A percentile compares a stretch with the other conserved stretches of the same genome.
These are phyloP conservation scores for Orychophragmus violaceus DNA, from an alignment of 345 rosid species.

Conservation along the genomic window DNA sequence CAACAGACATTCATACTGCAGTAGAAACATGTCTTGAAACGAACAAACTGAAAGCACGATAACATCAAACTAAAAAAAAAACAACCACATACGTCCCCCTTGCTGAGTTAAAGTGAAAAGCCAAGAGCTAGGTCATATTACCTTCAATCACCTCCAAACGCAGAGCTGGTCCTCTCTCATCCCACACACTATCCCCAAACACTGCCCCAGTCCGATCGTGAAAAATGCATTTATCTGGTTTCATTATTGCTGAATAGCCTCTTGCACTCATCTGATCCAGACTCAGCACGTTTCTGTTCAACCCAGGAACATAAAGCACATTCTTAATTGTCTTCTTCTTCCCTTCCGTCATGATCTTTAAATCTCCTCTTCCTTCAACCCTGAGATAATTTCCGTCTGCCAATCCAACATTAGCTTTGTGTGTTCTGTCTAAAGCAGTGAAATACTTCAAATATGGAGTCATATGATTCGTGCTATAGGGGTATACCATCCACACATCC, in stretches of 20 bases:
- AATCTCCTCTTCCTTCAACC: neutral
- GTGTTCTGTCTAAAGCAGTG: neutral
- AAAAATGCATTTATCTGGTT: neutral
- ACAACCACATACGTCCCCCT: neutral
- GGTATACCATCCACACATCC: neutral
- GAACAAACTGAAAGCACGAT: neutral
- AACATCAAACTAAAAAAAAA: neutral
- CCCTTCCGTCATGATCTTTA: neutral
- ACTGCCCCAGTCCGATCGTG: neutral
- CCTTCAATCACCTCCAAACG: constrained; percentile 7
- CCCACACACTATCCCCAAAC: neutral
- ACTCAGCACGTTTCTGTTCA: constrained; percentile 2
- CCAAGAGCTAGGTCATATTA: neutral
- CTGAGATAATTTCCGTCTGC: neutral
- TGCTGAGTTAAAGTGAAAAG: constrained; percentile 1
- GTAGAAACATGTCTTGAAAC: neutral
- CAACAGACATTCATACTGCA: neutral
- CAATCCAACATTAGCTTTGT: neutral
- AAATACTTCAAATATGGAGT: neutral
- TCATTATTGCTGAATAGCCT: neutral
- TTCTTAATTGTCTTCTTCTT: neutral
- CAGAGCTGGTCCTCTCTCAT: neutral
- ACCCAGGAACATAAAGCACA: constrained; percentile 5
- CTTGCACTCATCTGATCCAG: neutral
- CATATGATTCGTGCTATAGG: neutral